Conservation (phyloP, 805 yeast genomes). For the Saturnispora hagleri region DNA sequence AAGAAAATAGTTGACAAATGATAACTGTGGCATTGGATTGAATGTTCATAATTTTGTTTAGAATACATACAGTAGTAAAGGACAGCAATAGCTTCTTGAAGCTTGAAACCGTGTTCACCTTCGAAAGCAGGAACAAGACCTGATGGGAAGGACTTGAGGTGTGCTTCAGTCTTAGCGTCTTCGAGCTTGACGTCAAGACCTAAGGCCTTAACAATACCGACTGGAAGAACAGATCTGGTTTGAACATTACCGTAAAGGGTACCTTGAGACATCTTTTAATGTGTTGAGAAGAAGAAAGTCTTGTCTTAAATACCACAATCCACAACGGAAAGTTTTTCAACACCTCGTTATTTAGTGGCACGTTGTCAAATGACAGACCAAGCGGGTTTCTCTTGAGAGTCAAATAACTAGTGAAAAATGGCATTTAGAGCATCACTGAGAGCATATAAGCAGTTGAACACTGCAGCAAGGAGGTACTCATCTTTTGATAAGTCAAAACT, state of each 20-base stretch:
- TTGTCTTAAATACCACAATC: neutral
- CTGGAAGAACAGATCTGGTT: constrained; percentile 27
- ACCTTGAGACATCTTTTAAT: constrained; percentile 26
- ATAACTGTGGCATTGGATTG: constrained; percentile 46
- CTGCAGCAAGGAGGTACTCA: neutral
- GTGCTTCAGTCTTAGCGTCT: constrained; percentile 22
- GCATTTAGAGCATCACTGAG: neutral
- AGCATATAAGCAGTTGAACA: neutral
- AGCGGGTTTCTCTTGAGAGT: neutral
- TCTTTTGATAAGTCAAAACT: neutral
- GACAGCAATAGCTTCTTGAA: constrained; percentile 62
- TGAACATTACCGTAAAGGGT: constrained; percentile 26
- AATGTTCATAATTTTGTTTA: neutral
- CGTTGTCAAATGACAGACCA: neutral
- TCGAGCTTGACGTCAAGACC: constrained; percentile 43
- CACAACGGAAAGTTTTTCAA: constrained; percentile 2
- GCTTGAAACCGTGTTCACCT: constrained; percentile 65
- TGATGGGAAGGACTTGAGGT: constrained; percentile 52
- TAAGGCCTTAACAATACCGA: constrained; percentile 44
- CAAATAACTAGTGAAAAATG: neutral
- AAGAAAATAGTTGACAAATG: constrained; percentile 18
- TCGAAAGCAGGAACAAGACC: constrained; percentile 57
- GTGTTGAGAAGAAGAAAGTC: constrained; percentile 1
- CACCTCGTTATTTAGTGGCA: neutral
- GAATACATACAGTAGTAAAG: constrained; percentile 36